Conservation (phyloP, 176 grass and related monocot genomes). For the Zoysia japonica region DNA sequence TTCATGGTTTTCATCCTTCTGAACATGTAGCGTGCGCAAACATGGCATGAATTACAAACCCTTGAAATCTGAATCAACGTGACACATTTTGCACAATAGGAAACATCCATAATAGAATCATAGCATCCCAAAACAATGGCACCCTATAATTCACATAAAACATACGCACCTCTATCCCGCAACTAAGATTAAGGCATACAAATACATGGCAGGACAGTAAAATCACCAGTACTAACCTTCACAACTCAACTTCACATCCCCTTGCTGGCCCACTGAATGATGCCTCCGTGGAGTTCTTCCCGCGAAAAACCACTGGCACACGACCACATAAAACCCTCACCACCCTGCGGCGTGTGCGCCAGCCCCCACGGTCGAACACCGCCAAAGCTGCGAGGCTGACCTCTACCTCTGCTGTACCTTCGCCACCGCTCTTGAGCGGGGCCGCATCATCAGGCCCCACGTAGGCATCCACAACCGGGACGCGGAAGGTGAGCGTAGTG, state of each 20-base stretch:
- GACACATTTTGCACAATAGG: not conserved
- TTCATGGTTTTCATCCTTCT: not conserved
- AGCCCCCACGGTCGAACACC: conserved; percentile 67
- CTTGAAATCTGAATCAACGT: not conserved
- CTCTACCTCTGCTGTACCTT: conserved; percentile 54
- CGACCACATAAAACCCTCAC: conserved; percentile 69
- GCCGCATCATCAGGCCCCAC: conserved; percentile 53
- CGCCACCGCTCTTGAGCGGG: conserved; percentile 44
- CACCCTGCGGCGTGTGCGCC: conserved; percentile 70
- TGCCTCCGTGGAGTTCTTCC: conserved; percentile 49
- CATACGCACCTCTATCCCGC: not conserved
- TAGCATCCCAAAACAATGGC: not conserved
- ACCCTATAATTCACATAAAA: not conserved
- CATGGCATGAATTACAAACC: not conserved
- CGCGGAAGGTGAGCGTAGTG: conserved; percentile 53
- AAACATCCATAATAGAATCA: not conserved
- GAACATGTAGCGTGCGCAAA: not conserved
- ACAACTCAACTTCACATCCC: conserved; percentile 58
- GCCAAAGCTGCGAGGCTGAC: conserved; percentile 61
- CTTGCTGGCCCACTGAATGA: conserved; percentile 45
- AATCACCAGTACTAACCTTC: conserved; percentile 43
- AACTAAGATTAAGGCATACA: not conserved
- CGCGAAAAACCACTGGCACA: conserved; percentile 53
- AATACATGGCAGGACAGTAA: not conserved
- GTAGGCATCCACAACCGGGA: conserved; percentile 57